Evolutionary conservation across 768 basidiomycete genomes (phyloP), one percentile per base, ranked within the genome.

Genomic region (Leucocoprinus sp.): DNA sequence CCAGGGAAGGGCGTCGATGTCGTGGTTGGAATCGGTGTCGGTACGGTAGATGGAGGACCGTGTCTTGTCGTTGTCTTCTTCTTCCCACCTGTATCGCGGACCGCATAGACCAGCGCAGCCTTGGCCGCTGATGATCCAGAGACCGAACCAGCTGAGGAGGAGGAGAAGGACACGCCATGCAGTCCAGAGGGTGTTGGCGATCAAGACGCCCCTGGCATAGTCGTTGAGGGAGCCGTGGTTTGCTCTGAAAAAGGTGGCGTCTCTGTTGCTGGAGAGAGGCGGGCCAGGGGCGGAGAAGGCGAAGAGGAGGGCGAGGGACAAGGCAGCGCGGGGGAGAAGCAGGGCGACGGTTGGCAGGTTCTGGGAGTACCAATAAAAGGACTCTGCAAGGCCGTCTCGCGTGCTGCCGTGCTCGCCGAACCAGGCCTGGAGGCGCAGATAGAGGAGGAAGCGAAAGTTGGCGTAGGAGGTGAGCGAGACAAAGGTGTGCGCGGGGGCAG

Each of bases 71-170:
- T 14, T 37, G n/a, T 67, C 70, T 21, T 80, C 78, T 64, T 91
- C 89, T 57, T 91, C 88, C 89, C 86, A 89, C 51, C 82, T 72
- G 55, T 80, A 78, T 11, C 85, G 78, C 8, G 89, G 89, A 35
- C 89, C 89, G 60, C 86, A 88, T 12, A 91, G 59, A n/a, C 89
- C 87, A 39, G 78, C 88, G 37, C 83, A 84, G 47, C 77, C 76
- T 48, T 86, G 75, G 35, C 80, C 84, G 37, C 84, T 86, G 53
- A 86, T 64, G 42, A 84, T 56, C 87, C 88, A 92, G 14, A 93
- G 71, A 37, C 82, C 84, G 40, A 86, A 59, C 88, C 83, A 84
- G 61, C 86, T 85, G 36, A 66, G 52, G 35, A 87, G 53, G 44
- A 93, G 70, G 43, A 91, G 70, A 22, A 89, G 63, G 6, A 74